Evolutionary conservation across 495 filamentous ascomycete genomes (phyloP).

Genomic region (Xylaria cubensis): DNA sequence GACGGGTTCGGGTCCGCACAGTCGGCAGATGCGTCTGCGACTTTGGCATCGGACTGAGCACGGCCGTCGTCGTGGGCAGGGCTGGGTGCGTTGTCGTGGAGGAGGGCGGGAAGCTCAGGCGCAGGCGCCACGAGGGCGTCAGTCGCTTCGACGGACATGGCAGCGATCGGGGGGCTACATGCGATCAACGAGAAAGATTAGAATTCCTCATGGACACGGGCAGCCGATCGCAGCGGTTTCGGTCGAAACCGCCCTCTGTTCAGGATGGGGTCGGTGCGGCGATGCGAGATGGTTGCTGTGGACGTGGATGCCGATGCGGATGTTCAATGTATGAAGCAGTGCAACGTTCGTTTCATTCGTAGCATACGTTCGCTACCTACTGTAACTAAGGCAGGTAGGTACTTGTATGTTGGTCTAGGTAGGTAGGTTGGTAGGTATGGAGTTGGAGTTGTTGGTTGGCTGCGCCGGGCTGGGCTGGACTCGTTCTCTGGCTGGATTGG

Average conservation of each 20-base stretch:
- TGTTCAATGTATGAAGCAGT: constrained; percentile 5
- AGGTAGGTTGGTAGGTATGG: not conserved
- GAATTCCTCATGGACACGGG: constrained; percentile 26
- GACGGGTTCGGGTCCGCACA: constrained; percentile 5
- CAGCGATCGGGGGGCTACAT: constrained; percentile 37
- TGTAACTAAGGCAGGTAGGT: not conserved
- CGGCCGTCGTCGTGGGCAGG: constrained; percentile 21
- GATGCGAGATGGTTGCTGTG: not conserved
- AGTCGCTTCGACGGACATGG: constrained; percentile 44
- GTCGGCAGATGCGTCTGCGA: constrained; percentile 8
- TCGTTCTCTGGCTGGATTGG: constrained; percentile 25
- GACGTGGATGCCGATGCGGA: not conserved
- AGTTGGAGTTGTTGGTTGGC: constrained; percentile 21
- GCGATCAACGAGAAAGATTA: constrained; percentile 33
- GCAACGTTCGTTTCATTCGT: constrained; percentile 21
- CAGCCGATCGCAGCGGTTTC: constrained; percentile 20
- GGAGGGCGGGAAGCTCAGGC: constrained; percentile 31
- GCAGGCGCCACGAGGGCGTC: constrained; percentile 38
- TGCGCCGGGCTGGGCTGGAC: constrained; percentile 10
- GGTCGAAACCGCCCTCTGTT: constrained; percentile 20
- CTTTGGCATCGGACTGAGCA: constrained; percentile 10
- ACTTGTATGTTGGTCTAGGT: too few species aligned
- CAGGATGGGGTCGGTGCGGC: not conserved
- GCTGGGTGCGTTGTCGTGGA: constrained; percentile 19
- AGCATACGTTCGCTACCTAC: not conserved